Evolutionary conservation across 805 yeast genomes (phyloP), one percentile per base, ranked within the genome.

Genomic region (Pichia paraexigua): DNA sequence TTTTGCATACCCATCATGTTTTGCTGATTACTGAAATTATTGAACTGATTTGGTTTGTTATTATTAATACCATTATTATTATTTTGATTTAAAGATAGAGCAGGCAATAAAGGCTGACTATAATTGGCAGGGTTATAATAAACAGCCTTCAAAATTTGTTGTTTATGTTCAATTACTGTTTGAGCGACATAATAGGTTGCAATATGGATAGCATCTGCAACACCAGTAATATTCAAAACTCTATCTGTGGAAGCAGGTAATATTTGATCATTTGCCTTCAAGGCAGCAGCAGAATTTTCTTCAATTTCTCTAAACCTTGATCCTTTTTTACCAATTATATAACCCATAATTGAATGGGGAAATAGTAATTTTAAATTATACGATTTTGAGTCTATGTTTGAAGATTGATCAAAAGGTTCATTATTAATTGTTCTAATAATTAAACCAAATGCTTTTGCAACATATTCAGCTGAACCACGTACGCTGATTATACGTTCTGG

Each of bases 141-240:
- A 10, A 79, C 69, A 43, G 76, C 71, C 59, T 82, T 82, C n/a
- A 75, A 68, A 59, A 78, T 76, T 56, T 78, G 75, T 55, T 76
- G 80, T 54, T 77, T 76, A 61, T 82, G 83, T 56, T 81, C 84
- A 48, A 81, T 63, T 50, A 83, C 73, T 3, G 86, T 83, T 64
- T 82, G 85, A 1, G 86, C 82, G 51, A 86, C 75, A 63, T 83
- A 85, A 66, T 83, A 87, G 0, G 82, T 73, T 11, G 96, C 96
- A 58, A 87, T 86, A 62, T 87, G 95, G 42, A 89, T 78, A 2
- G 96, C 90, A 68, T 88, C 95, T 1, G 90, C 89, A 15, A 86
- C 92, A 8, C 96, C 96, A 6, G 76, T 71, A 9, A 88, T 76
- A 24, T 81, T 74, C 46, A 89, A 70, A 21, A 85, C 72, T 53